These are phyloP conservation scores for Argentina anserina DNA, from an alignment of 306 rosid genomes.

Conservation along the genomic window DNA sequence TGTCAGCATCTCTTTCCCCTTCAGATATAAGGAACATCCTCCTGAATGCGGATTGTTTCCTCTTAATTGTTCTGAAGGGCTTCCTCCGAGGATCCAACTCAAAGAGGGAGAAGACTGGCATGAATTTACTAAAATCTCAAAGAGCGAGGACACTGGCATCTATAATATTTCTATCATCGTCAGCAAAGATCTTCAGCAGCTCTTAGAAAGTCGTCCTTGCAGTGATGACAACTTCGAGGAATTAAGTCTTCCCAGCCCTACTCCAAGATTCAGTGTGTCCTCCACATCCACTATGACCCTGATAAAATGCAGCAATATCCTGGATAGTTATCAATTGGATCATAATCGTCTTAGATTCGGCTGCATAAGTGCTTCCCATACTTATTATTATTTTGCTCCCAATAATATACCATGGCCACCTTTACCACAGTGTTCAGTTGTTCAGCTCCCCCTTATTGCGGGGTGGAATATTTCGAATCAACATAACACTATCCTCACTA, in stretches of 20 bases:
- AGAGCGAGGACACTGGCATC: too few species aligned
- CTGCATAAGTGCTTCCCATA: not conserved
- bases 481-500: rapidly evolving
- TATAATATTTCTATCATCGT: rapidly evolving
- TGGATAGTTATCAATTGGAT: rapidly evolving
- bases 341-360: rapidly evolving
- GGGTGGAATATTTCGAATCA: not conserved
- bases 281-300: not conserved
- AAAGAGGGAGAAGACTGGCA: not conserved
- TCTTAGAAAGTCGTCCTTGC: rapidly evolving
- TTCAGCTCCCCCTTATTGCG: not conserved
- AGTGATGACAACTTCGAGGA: not conserved
- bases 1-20: not conserved
- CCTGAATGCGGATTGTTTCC: not conserved
- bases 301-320: rapidly evolving
- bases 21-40: rapidly evolving
- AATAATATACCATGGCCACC: too few species aligned
- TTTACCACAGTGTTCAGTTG: not conserved
- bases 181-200: not conserved
- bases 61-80: rapidly evolving
- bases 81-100: rapidly evolving
- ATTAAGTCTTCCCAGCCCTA: not conserved
- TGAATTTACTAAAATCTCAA: not conserved
- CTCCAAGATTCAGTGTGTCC: rapidly evolving
- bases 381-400: not conserved